Conservation (phyloP, 2,329 filamentous ascomycete species). For the Exophiala oligosperma region DNA sequence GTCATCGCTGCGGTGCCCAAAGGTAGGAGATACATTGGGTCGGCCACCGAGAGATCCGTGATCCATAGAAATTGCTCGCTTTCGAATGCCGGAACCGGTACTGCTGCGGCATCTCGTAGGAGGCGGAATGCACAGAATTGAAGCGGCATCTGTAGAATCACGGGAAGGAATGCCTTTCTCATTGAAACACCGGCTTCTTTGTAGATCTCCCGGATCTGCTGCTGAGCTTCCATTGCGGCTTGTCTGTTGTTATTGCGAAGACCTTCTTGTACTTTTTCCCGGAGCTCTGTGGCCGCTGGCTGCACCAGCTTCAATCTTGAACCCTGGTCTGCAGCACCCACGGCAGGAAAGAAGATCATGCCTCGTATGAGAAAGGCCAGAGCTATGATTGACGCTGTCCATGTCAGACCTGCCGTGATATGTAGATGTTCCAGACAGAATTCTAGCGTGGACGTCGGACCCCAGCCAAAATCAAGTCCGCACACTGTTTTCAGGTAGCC, state of each 20-base stretch:
- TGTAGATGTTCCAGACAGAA: constrained; percentile 81
- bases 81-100: constrained; percentile 80
- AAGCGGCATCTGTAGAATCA: constrained; percentile 65
- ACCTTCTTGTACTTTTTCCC: constrained; percentile 53
- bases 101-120: constrained; percentile 67
- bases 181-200: constrained; percentile 56
- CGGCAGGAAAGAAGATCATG: constrained; percentile 64
- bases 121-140: constrained; percentile 80
- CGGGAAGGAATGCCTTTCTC: constrained; percentile 53
- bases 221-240: constrained; percentile 47
- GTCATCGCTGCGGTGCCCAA: constrained; percentile 57
- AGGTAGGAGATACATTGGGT: constrained; percentile 79
- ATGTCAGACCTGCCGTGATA: constrained; percentile 71
- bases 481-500: constrained; percentile 75
- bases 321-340: constrained; percentile 61
- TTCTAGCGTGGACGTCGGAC: constrained; percentile 72
- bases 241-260: constrained; percentile 47
- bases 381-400: constrained; percentile 74
- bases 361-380: constrained; percentile 65
- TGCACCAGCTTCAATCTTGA: constrained; percentile 64
- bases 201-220: constrained; percentile 54
- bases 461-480: constrained; percentile 85
- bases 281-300: constrained; percentile 57
- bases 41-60: constrained; percentile 69
- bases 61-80: constrained; percentile 76